Base-by-base conservation (phyloP, 208 protist species). In the Trypanosoma cruzi region DNA sequence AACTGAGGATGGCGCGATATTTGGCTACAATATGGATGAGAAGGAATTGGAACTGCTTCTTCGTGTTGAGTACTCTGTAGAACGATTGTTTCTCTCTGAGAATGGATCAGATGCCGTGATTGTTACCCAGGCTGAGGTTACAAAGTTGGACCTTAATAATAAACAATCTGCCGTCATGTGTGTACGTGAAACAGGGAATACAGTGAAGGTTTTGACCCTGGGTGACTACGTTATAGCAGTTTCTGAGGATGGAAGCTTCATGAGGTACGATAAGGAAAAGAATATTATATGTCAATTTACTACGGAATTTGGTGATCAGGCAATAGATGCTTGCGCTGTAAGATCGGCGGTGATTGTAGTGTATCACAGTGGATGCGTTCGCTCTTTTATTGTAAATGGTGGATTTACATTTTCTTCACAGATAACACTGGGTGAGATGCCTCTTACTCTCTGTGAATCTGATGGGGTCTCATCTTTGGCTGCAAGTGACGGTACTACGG, bases 311-410 rank as follows among this genome's bases (percentile, higher is more conserved):
- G 34, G n/a, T 22, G 71, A 77, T 10, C 60, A 53, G 40, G 71
- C 64, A 37, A 4, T 62, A 31, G 58, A 71, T 67, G 71, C 71
- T 16, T 77, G 71, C 40, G 58, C 32, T 18, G 11, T 77, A 18
- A 37, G 50, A 16, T 57, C 26, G n/a, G 8, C 24, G 22, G 37
- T 71, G 24, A 40, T 77, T 61, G 49, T 71, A 16, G 37, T 55
- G 46, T 77, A 71, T 62, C 42, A 70, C 4, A 77, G 58, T 62
- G 71, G 71, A 22, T 71, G 14, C 44, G 50, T 71, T 29, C 56
- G 71, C 26, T 66, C 32, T 37, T 71, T 71, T 52, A 46, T 40
- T 29, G 1, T 67, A 18, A 29, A 66, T 34, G n/a, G 6, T n/a
- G 48, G 18, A 20, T 52, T 71, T 18, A 37, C 20, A 40, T 14